Percentiles rank a stretch among this genome's conserved stretches.
phyloP scores from a whole-genome alignment of 2,329 filamentous ascomycete species.

The Hortaea werneckii region DNA sequence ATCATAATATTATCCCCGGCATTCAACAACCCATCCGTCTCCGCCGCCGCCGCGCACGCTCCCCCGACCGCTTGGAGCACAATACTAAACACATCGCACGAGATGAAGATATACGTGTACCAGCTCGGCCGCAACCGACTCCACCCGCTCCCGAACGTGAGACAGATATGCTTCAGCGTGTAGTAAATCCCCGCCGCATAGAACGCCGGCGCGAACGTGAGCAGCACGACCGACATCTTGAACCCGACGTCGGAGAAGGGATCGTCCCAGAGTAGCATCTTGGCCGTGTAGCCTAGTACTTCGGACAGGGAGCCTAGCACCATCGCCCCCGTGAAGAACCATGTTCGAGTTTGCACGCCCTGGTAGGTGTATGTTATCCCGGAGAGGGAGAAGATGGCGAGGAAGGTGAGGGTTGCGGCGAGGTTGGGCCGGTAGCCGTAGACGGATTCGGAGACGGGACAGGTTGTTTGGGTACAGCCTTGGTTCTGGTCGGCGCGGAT shows the following conservation, averaged over 20 bases:
- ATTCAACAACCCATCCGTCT: conserved; percentile 30
- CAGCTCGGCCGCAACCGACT: conserved; percentile 16
- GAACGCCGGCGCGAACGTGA: conserved; percentile 37
- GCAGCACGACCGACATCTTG: conserved; percentile 34
- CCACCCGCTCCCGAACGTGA: conserved; percentile 29
- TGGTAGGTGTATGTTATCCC: conserved; percentile 23
- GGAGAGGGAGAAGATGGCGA: conserved; percentile 26
- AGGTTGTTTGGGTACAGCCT: conserved; percentile 20
- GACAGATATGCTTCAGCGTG: conserved; percentile 20
- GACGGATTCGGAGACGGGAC: conserved; percentile 14
- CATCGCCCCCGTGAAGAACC: conserved; percentile 33
- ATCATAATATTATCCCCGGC: conserved; percentile 48
- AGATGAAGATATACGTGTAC: conserved; percentile 49
- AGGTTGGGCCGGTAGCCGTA: conserved; percentile 29
- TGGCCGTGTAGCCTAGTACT: conserved; percentile 33
- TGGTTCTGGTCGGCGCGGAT: conserved; percentile 14
- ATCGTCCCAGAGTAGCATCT: conserved; percentile 32
- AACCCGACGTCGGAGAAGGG: conserved; percentile 35
- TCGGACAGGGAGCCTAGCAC: conserved; percentile 34
- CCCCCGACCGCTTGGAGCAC: conserved; percentile 49
- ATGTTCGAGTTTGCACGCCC: conserved; percentile 24
- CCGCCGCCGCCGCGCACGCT: conserved; percentile 42
- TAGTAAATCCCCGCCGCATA: conserved; percentile 38
- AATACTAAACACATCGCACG: conserved; percentile 50
- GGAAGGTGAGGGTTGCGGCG: conserved; percentile 30